These are phyloP conservation scores for Keithomyces neogunnii DNA, from an alignment of 2,329 filamentous ascomycete species.

Conservation along the genomic window DNA sequence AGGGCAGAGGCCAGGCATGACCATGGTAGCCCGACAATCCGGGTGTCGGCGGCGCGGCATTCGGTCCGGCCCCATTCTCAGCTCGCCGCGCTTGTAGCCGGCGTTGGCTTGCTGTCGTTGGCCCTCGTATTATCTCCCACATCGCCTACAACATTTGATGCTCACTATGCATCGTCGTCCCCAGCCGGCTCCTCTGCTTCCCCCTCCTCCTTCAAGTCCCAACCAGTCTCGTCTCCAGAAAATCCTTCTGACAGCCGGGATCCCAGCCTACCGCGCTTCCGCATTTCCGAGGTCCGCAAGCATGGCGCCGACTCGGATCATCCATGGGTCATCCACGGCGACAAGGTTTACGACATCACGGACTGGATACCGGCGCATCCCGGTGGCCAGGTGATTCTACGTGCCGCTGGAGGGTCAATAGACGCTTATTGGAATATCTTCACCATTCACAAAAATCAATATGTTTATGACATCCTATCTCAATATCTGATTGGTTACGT, in stretches of 20 bases:
- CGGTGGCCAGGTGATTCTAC: conserved; percentile 59
- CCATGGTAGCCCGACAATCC: background rate
- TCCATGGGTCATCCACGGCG: conserved; percentile 57
- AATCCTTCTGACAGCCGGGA: conserved; percentile 21
- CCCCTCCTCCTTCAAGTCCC: background rate
- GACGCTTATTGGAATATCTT: conserved; percentile 66
- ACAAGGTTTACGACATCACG: conserved; percentile 63
- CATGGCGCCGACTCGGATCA: conserved; percentile 42
- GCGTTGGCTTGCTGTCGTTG: conserved; percentile 6
- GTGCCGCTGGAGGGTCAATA: conserved; percentile 54
- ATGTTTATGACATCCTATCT: conserved; percentile 57
- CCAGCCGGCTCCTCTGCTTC: background rate
- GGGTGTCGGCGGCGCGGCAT: conserved; percentile 6
- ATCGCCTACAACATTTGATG: conserved; percentile 6
- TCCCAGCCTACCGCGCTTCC: conserved; percentile 37
- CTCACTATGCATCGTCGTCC: conserved; percentile 4
- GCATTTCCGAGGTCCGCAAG: conserved; percentile 41
- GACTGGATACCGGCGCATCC: conserved; percentile 59
- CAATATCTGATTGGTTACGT: conserved; percentile 56
- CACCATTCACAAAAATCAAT: conserved; percentile 55
- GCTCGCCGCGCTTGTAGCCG: conserved; percentile 6
- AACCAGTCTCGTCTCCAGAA: conserved; percentile 1
- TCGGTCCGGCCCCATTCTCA: conserved; percentile 6
- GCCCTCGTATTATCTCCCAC: conserved; percentile 1
- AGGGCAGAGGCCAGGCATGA: background rate